Evolutionary conservation across 495 filamentous ascomycete species (phyloP), one percentile per base, ranked within the genome.

Genomic region (Halenospora varia): DNA sequence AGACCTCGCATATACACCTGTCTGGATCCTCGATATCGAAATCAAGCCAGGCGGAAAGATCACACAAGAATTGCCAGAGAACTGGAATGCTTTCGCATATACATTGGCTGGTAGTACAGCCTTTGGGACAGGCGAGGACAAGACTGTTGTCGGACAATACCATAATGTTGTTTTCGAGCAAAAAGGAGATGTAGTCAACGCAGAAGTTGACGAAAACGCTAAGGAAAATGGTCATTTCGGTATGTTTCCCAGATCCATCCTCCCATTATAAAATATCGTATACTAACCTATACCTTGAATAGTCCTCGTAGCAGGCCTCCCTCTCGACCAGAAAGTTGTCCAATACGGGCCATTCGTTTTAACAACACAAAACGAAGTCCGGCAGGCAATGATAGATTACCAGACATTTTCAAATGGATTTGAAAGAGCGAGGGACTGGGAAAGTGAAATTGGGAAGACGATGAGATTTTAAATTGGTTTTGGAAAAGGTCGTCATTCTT

Each of bases 281-380:
- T 23, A 20, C 44, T 49, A 25, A 24, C 20, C 25, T 47, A 24
- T 20, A 6, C 35, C 35, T 25, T 23, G n/a, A 11, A 17, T 57
- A 76, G 74, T 97, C 3, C 75, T 97, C 40, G 77, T 96, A 35
- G 89, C 92, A 0, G 93, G 93, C 1, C 81, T 90, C 64, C 89
- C 92, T 15, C 78, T 97, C 13, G 86, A 97, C 67, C 93, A 98
- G 71, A 85, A 88, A 52, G 87, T 98, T 19, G 89, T 97, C 23
- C 93, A 98, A 79, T 96, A 98, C 69, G 93, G 93, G 0, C 93
- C 93, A 1, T 98, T 98, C 69, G 94, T 98, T 13, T 66, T 96
- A 58, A 96, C 78, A 35, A 81, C 80, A 10, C 78, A 90, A 65
- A 90, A 96, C 63, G 84, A 94, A 68, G 90, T 98, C 40, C 88